A percentile compares a stretch with the other conserved stretches of the same genome.
Evolutionary conservation across 345 rosid species (phyloP).

Genomic region (Salix brachista): DNA sequence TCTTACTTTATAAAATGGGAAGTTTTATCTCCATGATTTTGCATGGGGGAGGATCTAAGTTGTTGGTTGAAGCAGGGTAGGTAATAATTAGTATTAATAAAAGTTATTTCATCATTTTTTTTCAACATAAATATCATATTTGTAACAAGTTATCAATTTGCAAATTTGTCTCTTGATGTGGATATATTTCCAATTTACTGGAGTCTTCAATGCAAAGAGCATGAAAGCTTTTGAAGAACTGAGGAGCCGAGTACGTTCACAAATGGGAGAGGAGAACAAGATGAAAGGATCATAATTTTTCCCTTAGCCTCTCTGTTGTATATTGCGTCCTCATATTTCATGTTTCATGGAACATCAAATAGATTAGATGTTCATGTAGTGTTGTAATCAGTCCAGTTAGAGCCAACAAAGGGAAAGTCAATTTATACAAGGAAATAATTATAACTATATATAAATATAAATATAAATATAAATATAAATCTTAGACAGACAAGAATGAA

Average conservation of each 20-base stretch:
- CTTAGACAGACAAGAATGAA: too few species aligned
- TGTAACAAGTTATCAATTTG: too few species aligned
- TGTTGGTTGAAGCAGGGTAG: too few species aligned
- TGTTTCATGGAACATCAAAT: conserved; percentile 8
- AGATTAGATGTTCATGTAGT: conserved; percentile 2
- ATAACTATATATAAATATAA: background rate
- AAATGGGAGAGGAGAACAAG: conserved; percentile 42
- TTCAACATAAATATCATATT: too few species aligned
- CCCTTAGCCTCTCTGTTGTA: conserved; percentile 13
- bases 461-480: too few species aligned
- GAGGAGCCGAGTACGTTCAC: conserved; percentile 60
- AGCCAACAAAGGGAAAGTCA: background rate
- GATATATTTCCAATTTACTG: conserved; percentile 20
- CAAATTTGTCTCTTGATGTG: too few species aligned
- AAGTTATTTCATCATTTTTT: too few species aligned
- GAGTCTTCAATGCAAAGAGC: conserved; percentile 95
- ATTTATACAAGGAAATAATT: background rate
- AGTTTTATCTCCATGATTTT: too few species aligned
- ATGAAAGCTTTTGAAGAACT: conserved; percentile 97
- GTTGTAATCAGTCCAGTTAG: conserved; percentile 1
- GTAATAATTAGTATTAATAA: too few species aligned
- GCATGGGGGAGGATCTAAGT: too few species aligned
- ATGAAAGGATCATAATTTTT: conserved; percentile 25
- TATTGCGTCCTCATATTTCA: conserved; percentile 8
- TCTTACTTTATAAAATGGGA: too few species aligned